Evolutionary conservation across 768 basidiomycete species (phyloP), one percentile per base, ranked within the genome.

Genomic region (Peribolospora kevripleyi): DNA sequence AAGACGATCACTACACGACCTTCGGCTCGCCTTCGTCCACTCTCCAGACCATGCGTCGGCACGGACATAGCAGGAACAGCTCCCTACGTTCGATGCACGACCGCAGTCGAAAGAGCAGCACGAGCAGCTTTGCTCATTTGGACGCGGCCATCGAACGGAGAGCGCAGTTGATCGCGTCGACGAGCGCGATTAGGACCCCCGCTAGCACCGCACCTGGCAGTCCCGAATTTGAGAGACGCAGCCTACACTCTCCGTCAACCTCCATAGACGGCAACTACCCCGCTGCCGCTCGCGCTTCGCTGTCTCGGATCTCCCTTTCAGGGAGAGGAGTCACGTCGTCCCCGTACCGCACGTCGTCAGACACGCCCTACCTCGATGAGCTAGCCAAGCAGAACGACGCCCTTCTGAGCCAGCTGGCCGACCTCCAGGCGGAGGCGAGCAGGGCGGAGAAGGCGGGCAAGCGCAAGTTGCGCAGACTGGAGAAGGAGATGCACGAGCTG

Each of bases 401-500:
- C 9, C 54, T 61, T 7, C 46, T 50, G 4, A 42, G 53, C 3
- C 48, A 58, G 46, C 54, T 61, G 36, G 42, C 40, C 10, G 60
- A 58, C 13, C 54, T 61, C 40, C 54, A 61, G 41, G 45, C 48
- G 5, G 60, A 57, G 6, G 36, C 57, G 42, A 57, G 58, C 36
- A 14, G 8, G 9, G n/a, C 48, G 10, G 57, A 58, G 46, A 36
- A 45, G 2, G 55, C 52, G n/a, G 63, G 59, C 7, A 55, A 57
- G 43, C 57, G 55, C 46, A 55, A 56, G 49, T 55, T 64, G 2
- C 54, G 60, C 25, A 54, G 54, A 45, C 59, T 64, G 41, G 63
- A 64, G 57, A 57, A 54, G 53, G 61, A 64, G 54, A 54, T 64
- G 3, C 36, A 56, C 4, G 53, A 48, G 6, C 50, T 64, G 0